Base-by-base conservation (phyloP, 2,329 filamentous ascomycete species). In the Laburnicola sp. region DNA sequence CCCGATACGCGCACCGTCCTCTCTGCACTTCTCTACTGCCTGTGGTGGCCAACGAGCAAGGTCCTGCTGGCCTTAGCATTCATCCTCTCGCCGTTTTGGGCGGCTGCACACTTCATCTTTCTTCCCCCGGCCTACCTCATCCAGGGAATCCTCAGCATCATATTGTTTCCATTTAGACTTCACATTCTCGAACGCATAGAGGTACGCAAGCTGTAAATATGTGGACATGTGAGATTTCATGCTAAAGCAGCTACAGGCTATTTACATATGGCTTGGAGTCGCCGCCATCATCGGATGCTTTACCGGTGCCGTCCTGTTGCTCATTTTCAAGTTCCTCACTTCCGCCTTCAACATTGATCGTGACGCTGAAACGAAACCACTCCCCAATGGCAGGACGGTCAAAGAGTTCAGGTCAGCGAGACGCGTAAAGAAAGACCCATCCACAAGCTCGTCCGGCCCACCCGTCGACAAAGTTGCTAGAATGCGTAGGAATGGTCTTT, bases 281-380 rank as follows among this genome's bases (percentile, higher is more conserved):
- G 89, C 88, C 6, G 79, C 82, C 28, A 71, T 88, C 16, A 78
- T 90, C 45, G 89, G 89, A n/a, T 73, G 86, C 45, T 44, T 83
- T 8, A 76, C 85, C 26, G 89, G 88, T 45, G 70, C 85, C 44
- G 58, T 82, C 16, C 70, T 91, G 37, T 80, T 83, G 63, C 72
- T 83, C 46, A 76, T 78, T 16, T 86, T 84, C 51, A 76, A 75
- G 50, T 64, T 81, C 50, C 69, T 88, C 45, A 78, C 81, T 4
- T 76, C 82, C 1, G 59, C 78, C 2, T 65, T 81, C 31, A 62
- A 65, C 36, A 75, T 85, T 50, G 74, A 73, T 36, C 37, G 51
- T 6, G n/a, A 55, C 10, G 44, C 53, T 6, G 51, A 52, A 4
- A 39, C 56, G 10, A 56, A 52, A 6, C 41, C 48, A 28, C 48